Evolutionary conservation across 2,329 filamentous ascomycete species (phyloP), one percentile per base, ranked within the genome.

Genomic region (Cryphonectria parasitica): DNA sequence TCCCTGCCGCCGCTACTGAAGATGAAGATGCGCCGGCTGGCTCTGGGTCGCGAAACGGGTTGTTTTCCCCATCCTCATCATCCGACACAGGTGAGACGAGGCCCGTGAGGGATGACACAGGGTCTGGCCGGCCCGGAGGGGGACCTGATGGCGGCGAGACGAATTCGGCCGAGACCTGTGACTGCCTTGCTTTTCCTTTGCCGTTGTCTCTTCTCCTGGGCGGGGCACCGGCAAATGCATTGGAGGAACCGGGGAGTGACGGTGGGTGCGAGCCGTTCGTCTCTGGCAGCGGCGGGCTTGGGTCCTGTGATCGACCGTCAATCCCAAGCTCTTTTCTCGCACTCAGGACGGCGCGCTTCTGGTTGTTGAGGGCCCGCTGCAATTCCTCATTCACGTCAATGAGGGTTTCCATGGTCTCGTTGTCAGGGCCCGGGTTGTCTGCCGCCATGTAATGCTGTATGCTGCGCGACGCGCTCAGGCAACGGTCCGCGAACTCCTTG

Each of bases 331-430:
- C 82, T 77, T 90, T 90, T 72, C 86, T 83, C 2, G 89, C 88
- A 71, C 85, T 86, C n/a, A 91, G 81, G 56, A 97, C 83, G 13
- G 94, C 91, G 68, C 94, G 90, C 80, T 97, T 93, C 79, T 98
- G 93, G 78, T 94, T 90, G 74, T 90, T 96, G 56, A 95, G 85
- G 0, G 95, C 91, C 61, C 92, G 89, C 72, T 93, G 92, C 41
- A 99, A 85, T 78, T 95, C 92, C 80, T 98, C 96, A 78, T 97
- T 97, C 19, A 94, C 96, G 80, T 98, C 94, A 77, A 99, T 97
- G 73, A 99, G 84, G 19, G 90, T 95, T 78, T 96, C 90, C 88
- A 98, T 94, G 0, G 95, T 98, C 75, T 97, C 92, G 77, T 97
- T 95, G 79, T 98, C 96, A 0, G 95, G 95, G 0, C 88, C 79